These are phyloP conservation scores for Prototheca stagnorum DNA, from an alignment of 163 green algal genomes.

Conservation along the genomic window DNA sequence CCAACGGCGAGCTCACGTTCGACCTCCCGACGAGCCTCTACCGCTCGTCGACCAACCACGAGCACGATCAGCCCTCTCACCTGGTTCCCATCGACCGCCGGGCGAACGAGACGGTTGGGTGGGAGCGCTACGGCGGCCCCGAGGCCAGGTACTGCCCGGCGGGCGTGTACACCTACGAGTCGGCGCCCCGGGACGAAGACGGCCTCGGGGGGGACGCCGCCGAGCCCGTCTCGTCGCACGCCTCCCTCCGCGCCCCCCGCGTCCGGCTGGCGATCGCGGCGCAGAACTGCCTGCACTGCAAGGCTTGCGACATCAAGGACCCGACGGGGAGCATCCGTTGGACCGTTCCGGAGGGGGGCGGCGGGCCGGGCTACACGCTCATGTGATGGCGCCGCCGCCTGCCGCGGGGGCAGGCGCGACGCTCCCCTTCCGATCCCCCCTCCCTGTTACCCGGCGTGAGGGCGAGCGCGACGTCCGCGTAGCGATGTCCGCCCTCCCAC, in stretches of 20 bases:
- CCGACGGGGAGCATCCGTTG: constrained; percentile 78
- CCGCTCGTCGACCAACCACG: constrained; percentile 73
- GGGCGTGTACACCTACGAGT: constrained; percentile 78
- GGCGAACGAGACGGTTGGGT: constrained; percentile 52
- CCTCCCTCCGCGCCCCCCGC: too few relatives aligned
- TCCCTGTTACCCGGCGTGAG: too few relatives aligned
- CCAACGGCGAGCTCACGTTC: constrained; percentile 74
- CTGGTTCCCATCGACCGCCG: constrained; percentile 46
- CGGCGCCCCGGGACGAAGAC: not conserved
- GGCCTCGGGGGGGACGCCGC: constrained; percentile 14
- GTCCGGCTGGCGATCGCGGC: constrained; percentile 87
- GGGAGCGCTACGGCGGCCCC: constrained; percentile 62
- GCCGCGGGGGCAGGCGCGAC: too few relatives aligned
- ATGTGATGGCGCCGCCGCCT: too few relatives aligned
- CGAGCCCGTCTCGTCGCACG: too few relatives aligned
- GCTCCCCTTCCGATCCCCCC: too few relatives aligned
- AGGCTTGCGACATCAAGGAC: constrained; percentile 93
- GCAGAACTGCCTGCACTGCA: constrained; percentile 90
- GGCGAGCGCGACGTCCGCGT: too few relatives aligned
- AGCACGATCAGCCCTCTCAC: constrained; percentile 82
- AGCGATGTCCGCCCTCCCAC: too few relatives aligned
- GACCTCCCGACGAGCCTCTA: constrained; percentile 68
- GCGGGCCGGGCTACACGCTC: constrained; percentile 44
- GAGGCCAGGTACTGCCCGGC: constrained; percentile 63
- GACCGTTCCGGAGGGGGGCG: constrained; percentile 71